These are phyloP conservation scores for Bruguiera sexangula DNA, from an alignment of 345 rosid species.

Conservation along the genomic window DNA sequence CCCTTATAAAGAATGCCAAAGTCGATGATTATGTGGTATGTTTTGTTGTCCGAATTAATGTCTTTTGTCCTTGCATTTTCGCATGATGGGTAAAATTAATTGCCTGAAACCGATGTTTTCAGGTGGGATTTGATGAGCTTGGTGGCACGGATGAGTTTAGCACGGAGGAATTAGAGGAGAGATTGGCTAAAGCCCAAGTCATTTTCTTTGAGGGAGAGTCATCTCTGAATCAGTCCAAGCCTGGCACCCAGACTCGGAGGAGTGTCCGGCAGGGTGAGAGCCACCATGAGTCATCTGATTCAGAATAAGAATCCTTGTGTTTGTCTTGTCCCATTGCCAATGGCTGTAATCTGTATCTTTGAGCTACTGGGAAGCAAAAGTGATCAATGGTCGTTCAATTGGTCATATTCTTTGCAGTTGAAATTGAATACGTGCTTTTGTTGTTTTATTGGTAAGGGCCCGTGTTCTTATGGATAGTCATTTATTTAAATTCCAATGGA, in stretches of 20 bases:
- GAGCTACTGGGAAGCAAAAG: too few relatives aligned
- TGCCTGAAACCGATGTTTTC: constrained; percentile 2
- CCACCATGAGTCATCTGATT: constrained; percentile 23
- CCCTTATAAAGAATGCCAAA: constrained; percentile 90
- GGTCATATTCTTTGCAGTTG: too few relatives aligned
- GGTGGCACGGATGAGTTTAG: constrained; percentile 94
- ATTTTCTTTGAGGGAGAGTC: constrained; percentile 82
- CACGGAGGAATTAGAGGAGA: constrained; percentile 88
- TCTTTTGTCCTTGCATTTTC: background rate
- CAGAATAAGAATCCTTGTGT: constrained; percentile 13
- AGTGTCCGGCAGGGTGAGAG: constrained; percentile 60
- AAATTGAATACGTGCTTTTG: too few relatives aligned
- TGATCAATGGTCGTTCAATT: too few relatives aligned
- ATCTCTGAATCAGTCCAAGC: constrained; percentile 45
- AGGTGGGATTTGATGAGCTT: constrained; percentile 96
- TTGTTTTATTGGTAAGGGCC: too few relatives aligned
- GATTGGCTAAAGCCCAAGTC: constrained; percentile 84
- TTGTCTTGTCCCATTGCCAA: too few relatives aligned
- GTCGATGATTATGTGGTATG: constrained; percentile 96
- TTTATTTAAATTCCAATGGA: too few relatives aligned
- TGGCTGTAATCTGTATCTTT: too few relatives aligned
- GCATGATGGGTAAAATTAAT: background rate
- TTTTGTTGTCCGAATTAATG: background rate
- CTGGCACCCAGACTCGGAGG: constrained; percentile 50
- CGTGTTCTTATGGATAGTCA: too few relatives aligned